Evolutionary conservation across 306 rosid species (phyloP).

Genomic region (Cajanus cajan): DNA sequence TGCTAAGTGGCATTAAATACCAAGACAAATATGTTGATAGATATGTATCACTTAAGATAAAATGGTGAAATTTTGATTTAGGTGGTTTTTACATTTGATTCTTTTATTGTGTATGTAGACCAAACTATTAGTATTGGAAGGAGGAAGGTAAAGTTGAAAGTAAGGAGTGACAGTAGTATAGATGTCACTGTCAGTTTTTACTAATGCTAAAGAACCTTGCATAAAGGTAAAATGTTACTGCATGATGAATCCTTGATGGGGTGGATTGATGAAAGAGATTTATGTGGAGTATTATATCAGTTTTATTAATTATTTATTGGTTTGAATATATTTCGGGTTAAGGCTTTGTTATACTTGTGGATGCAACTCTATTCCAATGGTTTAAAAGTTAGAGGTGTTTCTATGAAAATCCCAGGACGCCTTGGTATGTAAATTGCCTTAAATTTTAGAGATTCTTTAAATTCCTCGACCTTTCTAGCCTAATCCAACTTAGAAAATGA

Average conservation of each 20-base stretch:
- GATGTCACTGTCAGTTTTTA: not conserved
- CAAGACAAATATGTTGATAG: not conserved
- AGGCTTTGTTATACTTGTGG: not conserved
- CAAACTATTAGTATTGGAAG: not conserved
- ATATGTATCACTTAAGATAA: not conserved
- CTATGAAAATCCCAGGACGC: not conserved
- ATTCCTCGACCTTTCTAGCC: not conserved
- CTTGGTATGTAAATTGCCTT: not conserved
- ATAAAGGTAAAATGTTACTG: not conserved
- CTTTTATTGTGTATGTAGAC: not conserved
- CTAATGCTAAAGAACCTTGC: not conserved
- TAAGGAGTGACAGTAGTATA: not conserved
- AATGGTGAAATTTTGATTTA: not conserved
- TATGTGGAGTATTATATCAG: not conserved
- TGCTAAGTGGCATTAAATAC: slow-evolving; percentile 4
- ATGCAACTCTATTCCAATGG: not conserved
- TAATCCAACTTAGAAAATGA: not conserved
- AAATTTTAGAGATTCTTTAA: not conserved
- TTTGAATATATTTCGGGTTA: not conserved
- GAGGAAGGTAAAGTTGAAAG: not conserved
- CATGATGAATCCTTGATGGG: not conserved
- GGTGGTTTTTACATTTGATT: not conserved
- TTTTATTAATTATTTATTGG: not conserved
- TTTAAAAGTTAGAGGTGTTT: not conserved
- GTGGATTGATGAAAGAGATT: not conserved